Evolutionary conservation across 1,139 yeast genomes (phyloP), one percentile per base, ranked within the genome.

Genomic region (Candida sojae): DNA sequence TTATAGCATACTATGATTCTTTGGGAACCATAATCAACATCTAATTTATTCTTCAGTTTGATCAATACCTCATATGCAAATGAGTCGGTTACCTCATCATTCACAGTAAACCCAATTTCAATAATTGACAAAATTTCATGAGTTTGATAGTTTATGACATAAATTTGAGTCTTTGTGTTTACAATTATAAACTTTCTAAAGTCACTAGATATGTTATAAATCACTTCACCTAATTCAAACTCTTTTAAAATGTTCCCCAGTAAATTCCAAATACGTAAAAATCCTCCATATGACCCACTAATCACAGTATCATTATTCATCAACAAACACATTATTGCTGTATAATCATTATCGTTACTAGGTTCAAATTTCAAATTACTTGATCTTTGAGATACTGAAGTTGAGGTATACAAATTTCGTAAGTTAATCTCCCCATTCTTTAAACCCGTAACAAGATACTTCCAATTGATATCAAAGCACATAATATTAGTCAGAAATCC

Each of bases 21-120:
- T 42, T 62, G 59, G 25, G 78, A 82, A 1, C 82, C 86, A 57
- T 77, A 82, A 63, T 86, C 92, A 30, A 81, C 79, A 43, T 72
- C 70, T 49, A 77, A 12, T 32, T 43, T 31, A 46, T 50, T 49
- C 44, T 49, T 45, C 37, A 12, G 45, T 25, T 43, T 25, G 12
- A 39, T 12, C 11, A 45, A 28, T 7, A 44, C 35, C 23, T 51
- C 53, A 42, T 49, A 46, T 29, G 49, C 45, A 11, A 43, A 6
- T 4, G 12, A 11, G 17, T 50, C 48, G 6, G 23, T 7, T 10
- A 12, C 12, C 8, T 26, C 31, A 8, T 40, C 42, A 32, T 39
- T 33, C 21, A 54, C 47, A 10, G n/a, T 46, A 31, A 53, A 46
- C 2, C 53, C 55, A 6, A 57, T 25, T 3, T 41, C 51, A 12